Percentiles rank a stretch among this genome's conserved stretches.
Evolutionary conservation across 2,329 filamentous ascomycete genomes (phyloP).

Genomic region (Amylocarpus encephaloides): DNA sequence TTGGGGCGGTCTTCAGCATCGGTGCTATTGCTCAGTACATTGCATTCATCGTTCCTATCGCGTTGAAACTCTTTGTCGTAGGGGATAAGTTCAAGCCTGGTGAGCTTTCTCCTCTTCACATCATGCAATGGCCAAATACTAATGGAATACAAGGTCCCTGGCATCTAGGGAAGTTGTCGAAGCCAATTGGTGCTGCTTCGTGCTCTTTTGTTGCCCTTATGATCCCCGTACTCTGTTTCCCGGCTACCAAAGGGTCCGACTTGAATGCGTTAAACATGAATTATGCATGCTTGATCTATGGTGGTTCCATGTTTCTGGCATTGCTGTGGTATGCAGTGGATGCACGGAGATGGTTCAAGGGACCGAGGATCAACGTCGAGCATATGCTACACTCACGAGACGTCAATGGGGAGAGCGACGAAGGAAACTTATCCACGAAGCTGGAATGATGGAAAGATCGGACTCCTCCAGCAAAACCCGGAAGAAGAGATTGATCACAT

Average conservation of each 20-base stretch:
- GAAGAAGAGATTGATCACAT: too few relatives aligned
- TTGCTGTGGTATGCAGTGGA: conserved; percentile 57
- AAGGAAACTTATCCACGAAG: not conserved
- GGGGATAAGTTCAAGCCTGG: conserved; percentile 58
- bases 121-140: not conserved
- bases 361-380: conserved; percentile 61
- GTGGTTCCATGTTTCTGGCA: conserved; percentile 53
- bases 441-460: not conserved
- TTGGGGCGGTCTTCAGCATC: conserved; percentile 64
- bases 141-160: conserved; percentile 42
- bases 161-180: conserved; percentile 56
- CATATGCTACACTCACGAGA: not conserved
- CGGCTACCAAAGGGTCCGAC: conserved; percentile 48
- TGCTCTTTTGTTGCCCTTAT: conserved; percentile 57
- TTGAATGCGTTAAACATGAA: conserved; percentile 53
- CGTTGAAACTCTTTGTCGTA: conserved; percentile 53
- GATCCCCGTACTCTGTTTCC: conserved; percentile 63
- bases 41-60: conserved; percentile 52
- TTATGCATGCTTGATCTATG: conserved; percentile 63
- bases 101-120: not conserved
- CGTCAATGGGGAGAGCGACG: not conserved
- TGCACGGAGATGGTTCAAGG: conserved; percentile 63
- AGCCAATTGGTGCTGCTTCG: conserved; percentile 50
- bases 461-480: too few relatives aligned
- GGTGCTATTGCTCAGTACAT: conserved; percentile 64